Base-by-base conservation (phyloP, 129 eudicot genomes). In the Ambrosia artemisiifolia region DNA sequence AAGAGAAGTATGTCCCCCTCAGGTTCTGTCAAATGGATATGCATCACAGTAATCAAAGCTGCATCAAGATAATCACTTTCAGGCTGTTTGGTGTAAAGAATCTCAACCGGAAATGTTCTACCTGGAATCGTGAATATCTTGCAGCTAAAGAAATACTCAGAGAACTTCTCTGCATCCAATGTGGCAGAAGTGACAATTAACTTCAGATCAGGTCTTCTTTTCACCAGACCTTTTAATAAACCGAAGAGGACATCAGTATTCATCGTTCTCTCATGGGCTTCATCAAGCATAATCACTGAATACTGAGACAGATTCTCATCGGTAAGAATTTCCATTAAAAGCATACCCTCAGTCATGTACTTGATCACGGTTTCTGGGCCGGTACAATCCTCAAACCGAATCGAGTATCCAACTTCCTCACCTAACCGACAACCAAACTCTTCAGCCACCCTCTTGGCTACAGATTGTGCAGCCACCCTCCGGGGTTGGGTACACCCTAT, bases 281-380 rank as follows among this genome's bases (percentile, higher is more conserved):
- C 98, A 73, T 92, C 98, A 70, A 89, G 95, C 98, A 92, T 92
- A 17, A 92, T 67, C 35, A 89, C 91, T 2, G 95, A 92, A 64
- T 92, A 89, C 50, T 92, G 95, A 36, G 96, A 84, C 7, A 92
- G 72, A 62, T 89, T 74, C 10, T 92, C 95, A 32, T 89, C 92
- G 17, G 83, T 76, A 56, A 92, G 74, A 56, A 89, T 83, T 74
- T 92, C 98, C 70, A 66, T 83, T 68, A 89, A 60, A 67, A 92
- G 89, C 98, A 92, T 92, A 67, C 98, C 96, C 69, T 92, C 96
- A 3, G 98, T 92, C 98, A 92, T 92, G 71, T 92, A 92, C 71
- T 89, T 92, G 42, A 92, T 92, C 2, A 87, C 95, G 10, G 98
- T 92, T n/a, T 92, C 96, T 0, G 96, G 96, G 42, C 98, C 84